A percentile compares a stretch with the other conserved stretches of the same genome.
Evolutionary conservation across 2,329 filamentous ascomycete genomes (phyloP).

Genomic region (Dothistroma pini): DNA sequence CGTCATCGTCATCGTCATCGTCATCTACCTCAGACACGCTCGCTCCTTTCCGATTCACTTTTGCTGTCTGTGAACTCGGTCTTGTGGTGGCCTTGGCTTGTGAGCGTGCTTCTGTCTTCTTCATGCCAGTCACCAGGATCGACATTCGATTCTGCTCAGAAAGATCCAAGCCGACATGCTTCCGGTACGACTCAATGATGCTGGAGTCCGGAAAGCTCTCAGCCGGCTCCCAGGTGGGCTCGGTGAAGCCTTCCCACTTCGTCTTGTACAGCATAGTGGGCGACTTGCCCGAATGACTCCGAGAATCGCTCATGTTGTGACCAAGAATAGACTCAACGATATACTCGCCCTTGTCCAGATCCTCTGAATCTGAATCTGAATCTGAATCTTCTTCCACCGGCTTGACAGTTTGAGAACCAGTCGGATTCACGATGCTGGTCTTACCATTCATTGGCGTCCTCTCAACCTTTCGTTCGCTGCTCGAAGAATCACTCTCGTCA

Average conservation of each 20-base stretch:
- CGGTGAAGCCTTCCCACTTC: constrained; percentile 33
- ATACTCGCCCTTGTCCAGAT: constrained; percentile 25
- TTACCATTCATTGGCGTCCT: constrained; percentile 6
- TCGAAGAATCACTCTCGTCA: not conserved
- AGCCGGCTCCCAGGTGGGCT: constrained; percentile 34
- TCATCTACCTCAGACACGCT: not conserved
- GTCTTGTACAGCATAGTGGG: constrained; percentile 33
- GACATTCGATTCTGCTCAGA: not conserved
- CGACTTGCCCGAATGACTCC: constrained; percentile 29
- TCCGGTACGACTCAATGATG: constrained; percentile 29
- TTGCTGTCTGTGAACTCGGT: not conserved
- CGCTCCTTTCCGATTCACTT: not conserved
- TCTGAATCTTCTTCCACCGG: not conserved
- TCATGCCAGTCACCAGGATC: not conserved
- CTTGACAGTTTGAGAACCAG: constrained; percentile 9
- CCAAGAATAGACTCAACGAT: constrained; percentile 31
- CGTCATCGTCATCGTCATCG: constrained; percentile 5
- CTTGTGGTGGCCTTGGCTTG: not conserved
- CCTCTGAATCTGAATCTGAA: constrained; percentile 8
- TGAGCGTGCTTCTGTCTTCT: not conserved
- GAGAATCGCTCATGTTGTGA: constrained; percentile 31
- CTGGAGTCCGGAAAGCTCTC: constrained; percentile 30
- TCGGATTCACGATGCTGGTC: constrained; percentile 24
- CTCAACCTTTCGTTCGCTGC: not conserved
- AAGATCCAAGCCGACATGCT: constrained; percentile 16